Conservation (phyloP, 192 early-diverging fungal genomes). For the Rhizoclosmatium globosum region DNA sequence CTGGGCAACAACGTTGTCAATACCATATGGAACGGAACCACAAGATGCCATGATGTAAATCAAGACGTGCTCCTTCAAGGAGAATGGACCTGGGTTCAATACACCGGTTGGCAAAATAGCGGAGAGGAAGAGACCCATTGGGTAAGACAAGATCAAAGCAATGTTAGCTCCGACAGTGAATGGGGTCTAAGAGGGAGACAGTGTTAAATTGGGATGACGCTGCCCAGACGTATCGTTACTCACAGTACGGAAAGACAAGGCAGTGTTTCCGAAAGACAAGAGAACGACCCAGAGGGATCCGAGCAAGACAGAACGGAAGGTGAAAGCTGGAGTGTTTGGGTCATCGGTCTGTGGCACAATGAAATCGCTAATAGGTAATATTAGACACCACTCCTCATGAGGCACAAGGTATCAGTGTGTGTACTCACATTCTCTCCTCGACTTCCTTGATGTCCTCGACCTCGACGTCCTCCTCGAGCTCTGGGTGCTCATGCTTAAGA, state of each 20-base stretch:
- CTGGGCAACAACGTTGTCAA: conserved; percentile 48
- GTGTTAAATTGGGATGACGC: no score
- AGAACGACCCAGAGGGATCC: conserved; percentile 10
- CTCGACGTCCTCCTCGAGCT: no score
- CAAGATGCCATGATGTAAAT: no score
- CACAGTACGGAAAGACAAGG: conserved; percentile 88
- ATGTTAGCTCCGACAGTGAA: conserved; percentile 73
- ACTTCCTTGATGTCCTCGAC: no score
- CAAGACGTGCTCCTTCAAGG: no score
- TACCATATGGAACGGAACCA: conserved; percentile 68
- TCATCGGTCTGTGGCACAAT: conserved; percentile 32
- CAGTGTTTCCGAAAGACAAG: conserved; percentile 40
- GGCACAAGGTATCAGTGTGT: background rate
- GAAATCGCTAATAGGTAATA: conserved; percentile 8
- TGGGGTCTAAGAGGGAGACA: no score
- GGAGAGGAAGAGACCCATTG: conserved; percentile 72
- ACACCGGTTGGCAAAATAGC: background rate
- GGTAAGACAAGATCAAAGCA: conserved; percentile 76
- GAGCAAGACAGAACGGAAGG: background rate
- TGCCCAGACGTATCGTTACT: no score
- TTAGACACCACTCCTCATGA: background rate
- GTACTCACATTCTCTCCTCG: no score
- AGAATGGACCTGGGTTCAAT: conserved; percentile 57
- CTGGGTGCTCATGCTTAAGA: no score
- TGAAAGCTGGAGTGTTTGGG: conserved; percentile 17